These are phyloP conservation scores for Alternaria viburni DNA, from an alignment of 2,329 filamentous ascomycete species.

Conservation along the genomic window DNA sequence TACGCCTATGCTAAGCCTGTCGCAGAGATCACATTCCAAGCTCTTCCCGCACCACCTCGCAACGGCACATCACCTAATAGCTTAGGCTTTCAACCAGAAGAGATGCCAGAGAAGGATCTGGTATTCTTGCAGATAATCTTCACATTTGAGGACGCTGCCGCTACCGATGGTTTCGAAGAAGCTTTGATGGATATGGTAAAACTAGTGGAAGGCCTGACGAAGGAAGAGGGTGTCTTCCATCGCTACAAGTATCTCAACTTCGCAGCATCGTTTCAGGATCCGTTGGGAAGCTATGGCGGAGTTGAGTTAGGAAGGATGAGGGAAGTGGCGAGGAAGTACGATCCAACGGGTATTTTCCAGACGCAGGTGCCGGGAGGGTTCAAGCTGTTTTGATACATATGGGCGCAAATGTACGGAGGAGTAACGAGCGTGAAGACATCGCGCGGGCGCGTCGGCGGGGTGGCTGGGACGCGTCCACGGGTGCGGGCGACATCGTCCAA, in stretches of 20 bases:
- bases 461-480: not conserved
- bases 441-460: not conserved
- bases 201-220: slow-evolving; percentile 22
- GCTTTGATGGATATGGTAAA: slow-evolving; percentile 27
- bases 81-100: slow-evolving; percentile 22
- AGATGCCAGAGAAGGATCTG: slow-evolving; percentile 21
- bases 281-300: slow-evolving; percentile 27
- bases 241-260: slow-evolving; percentile 42
- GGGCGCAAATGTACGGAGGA: not conserved
- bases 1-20: slow-evolving; percentile 20
- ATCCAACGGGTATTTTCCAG: slow-evolving; percentile 33
- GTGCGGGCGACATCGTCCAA: not conserved
- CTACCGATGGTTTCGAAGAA: slow-evolving; percentile 20
- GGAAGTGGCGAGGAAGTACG: slow-evolving; percentile 26
- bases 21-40: slow-evolving; percentile 30
- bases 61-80: slow-evolving; percentile 22
- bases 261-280: slow-evolving; percentile 45
- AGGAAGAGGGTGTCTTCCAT: slow-evolving; percentile 23
- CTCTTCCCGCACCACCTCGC: slow-evolving; percentile 21
- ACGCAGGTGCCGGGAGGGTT: slow-evolving; percentile 29
- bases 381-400: slow-evolving; percentile 19
- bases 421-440: not conserved
- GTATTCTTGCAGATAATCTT: slow-evolving; percentile 32
- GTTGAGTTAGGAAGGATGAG: slow-evolving; percentile 13
- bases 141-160: slow-evolving; percentile 21